A percentile compares a stretch with the other conserved stretches of the same genome.
These are phyloP conservation scores for Yarrowia yakushimensis DNA, from an alignment of 805 yeast genomes.

Conservation along the genomic window DNA sequence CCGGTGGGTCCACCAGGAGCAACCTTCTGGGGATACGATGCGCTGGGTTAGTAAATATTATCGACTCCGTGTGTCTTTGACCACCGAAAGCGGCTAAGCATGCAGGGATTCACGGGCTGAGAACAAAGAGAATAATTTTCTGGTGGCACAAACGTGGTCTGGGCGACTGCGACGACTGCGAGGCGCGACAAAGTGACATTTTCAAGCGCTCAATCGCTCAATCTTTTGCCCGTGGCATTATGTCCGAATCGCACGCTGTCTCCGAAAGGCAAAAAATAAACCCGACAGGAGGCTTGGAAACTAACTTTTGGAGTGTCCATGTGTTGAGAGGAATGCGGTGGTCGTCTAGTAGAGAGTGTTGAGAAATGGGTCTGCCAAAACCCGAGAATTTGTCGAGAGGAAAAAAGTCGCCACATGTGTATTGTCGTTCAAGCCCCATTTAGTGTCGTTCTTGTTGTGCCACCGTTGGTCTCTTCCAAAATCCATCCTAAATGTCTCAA, in stretches of 20 bases:
- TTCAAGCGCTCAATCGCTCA: neutral
- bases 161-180: neutral
- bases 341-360: neutral
- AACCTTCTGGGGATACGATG: constrained; percentile 67
- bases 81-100: constrained; percentile 10
- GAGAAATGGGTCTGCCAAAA: neutral
- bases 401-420: neutral
- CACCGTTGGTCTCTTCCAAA: neutral
- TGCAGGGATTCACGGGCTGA: neutral
- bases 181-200: neutral
- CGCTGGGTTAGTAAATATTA: constrained; percentile 31
- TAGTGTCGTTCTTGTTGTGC: neutral
- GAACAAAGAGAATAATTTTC: neutral
- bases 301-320: constrained; percentile 1
- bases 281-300: constrained; percentile 4
- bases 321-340: neutral
- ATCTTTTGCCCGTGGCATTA: neutral
- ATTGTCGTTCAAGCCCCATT: neutral
- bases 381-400: neutral
- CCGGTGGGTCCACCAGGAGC: constrained; percentile 68
- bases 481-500: constrained; percentile 1
- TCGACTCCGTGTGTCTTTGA: neutral
- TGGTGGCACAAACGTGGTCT: neutral
- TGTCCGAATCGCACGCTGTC: neutral
- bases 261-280: neutral